phyloP scores from a whole-genome alignment of 179 eudicot species.

The Spergularia azorica region DNA sequence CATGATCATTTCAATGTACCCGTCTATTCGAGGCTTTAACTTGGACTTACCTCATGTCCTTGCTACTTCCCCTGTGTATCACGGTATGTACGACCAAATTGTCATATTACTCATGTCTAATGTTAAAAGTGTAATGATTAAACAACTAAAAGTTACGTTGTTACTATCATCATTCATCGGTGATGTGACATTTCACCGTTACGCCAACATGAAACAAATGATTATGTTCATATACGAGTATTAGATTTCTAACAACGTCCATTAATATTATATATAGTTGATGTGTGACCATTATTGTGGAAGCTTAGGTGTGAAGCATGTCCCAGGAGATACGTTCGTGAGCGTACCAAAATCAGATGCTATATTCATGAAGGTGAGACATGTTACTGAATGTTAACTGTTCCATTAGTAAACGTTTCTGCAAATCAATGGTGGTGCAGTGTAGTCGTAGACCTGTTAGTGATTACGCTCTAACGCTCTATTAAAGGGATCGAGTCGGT shows the following conservation, averaged over 20 bases:
- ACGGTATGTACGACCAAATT: conserved; percentile 11
- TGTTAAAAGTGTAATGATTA: too few species aligned
- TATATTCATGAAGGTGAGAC: conserved; percentile 36
- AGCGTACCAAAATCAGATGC: conserved; percentile 37
- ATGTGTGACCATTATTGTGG: not conserved
- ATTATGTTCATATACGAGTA: too few species aligned
- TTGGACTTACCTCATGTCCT: conserved; percentile 42
- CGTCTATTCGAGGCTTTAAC: conserved; percentile 34
- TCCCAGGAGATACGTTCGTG: conserved; percentile 37
- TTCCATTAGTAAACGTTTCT: too few species aligned
- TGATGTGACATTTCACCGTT: too few species aligned
- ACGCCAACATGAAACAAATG: too few species aligned
- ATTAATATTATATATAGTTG: not conserved
- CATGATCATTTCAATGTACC: conserved; percentile 35
- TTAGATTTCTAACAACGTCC: not conserved
- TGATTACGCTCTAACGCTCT: too few species aligned
- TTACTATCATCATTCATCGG: too few species aligned
- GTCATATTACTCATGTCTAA: too few species aligned
- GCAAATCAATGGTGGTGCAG: too few species aligned
- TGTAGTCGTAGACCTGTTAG: too few species aligned
- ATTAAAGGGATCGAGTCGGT: too few species aligned
- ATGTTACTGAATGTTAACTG: not conserved
- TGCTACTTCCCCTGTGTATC: conserved; percentile 29
- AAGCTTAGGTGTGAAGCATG: conserved; percentile 36
- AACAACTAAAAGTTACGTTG: too few species aligned